phyloP scores from a whole-genome alignment of 164 flowering plant genomes.

The Chloranthus sessilifolius region DNA sequence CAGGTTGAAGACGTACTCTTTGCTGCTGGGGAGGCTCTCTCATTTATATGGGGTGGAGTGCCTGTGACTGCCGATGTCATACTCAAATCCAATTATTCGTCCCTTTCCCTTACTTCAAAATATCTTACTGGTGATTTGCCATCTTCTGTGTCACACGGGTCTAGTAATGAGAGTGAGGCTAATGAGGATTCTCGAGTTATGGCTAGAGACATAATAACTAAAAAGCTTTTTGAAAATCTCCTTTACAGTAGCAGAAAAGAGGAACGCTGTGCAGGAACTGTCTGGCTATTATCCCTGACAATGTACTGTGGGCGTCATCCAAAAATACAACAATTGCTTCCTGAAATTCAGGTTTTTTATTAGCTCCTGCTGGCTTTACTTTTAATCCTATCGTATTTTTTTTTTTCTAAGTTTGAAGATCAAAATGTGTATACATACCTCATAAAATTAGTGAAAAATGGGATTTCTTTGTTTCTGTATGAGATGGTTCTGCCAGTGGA shows the following conservation, averaged over 20 bases:
- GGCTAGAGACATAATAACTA: slow-evolving; percentile 60
- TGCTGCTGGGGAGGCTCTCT: slow-evolving; percentile 97
- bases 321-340: slow-evolving; percentile 77
- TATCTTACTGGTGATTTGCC: slow-evolving; percentile 57
- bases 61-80: slow-evolving; percentile 88
- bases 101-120: slow-evolving; percentile 80
- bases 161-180: slow-evolving; percentile 26
- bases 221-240: slow-evolving; percentile 80
- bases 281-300: slow-evolving; percentile 85
- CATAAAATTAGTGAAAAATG: not conserved
- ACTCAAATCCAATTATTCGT: slow-evolving; percentile 78
- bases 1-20: slow-evolving; percentile 95
- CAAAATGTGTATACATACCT: not conserved
- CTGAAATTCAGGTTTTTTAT: slow-evolving; percentile 83
- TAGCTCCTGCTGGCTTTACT: not conserved
- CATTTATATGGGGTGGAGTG: slow-evolving; percentile 95
- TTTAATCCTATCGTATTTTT: not conserved
- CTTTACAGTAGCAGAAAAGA: slow-evolving; percentile 86
- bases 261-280: slow-evolving; percentile 96
- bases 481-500: too few relatives aligned
- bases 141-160: slow-evolving; percentile 25
- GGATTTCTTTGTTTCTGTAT: too few relatives aligned
- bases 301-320: slow-evolving; percentile 90
- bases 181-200: slow-evolving; percentile 37
- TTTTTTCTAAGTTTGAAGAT: slow-evolving; percentile 1